Evolutionary conservation across 208 protist species (phyloP).

Genomic region (Acanthamoeba royreba): DNA sequence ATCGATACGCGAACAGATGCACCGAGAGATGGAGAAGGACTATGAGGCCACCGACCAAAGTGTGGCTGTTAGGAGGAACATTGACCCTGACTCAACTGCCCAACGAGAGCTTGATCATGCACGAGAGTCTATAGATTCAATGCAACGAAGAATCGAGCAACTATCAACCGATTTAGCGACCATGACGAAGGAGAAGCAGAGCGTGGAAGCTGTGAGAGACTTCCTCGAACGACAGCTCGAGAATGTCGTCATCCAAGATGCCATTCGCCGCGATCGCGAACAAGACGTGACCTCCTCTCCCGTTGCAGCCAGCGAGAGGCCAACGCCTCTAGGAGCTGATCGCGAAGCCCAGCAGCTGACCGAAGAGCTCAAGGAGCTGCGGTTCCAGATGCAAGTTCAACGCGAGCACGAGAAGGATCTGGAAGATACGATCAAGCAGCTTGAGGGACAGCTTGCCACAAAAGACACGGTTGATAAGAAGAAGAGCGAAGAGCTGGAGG

Average conservation of each 20-base stretch:
- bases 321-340: neutral
- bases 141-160: too few relatives aligned
- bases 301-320: neutral
- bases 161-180: neutral
- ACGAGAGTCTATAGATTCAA: too few relatives aligned
- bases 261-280: neutral
- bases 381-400: neutral
- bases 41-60: too few relatives aligned
- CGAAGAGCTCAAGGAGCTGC: neutral
- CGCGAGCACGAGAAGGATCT: too few relatives aligned
- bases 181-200: neutral
- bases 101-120: too few relatives aligned
- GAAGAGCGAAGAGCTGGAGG: too few relatives aligned
- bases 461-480: too few relatives aligned
- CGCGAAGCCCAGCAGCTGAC: neutral
- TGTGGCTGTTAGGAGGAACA: too few relatives aligned
- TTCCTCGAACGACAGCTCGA: neutral
- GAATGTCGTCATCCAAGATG: neutral
- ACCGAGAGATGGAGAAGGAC: neutral
- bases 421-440: too few relatives aligned
- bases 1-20: neutral
- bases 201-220: neutral
- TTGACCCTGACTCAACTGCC: neutral
- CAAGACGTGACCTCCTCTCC: neutral
- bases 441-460: neutral